Evolutionary conservation across 225 moss, liverwort and hornwort species (phyloP), one percentile per base, ranked within the genome.

Genomic region (Thuidium tamariscinum): DNA sequence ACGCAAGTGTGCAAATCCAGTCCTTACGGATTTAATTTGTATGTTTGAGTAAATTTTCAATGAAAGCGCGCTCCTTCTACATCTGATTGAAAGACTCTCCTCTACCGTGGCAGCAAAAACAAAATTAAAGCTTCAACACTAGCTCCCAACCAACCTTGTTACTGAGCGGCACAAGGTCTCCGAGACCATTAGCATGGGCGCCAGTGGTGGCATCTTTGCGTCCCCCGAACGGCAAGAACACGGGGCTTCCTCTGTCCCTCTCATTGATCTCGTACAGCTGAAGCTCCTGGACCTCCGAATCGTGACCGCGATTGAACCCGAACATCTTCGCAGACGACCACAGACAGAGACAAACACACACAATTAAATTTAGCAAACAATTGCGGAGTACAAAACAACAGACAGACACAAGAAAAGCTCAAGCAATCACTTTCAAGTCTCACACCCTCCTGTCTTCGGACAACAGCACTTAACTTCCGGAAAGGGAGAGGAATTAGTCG

Each of bases 81-180:
- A 74, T 12, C 74, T 74, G 34, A 32, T 34, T 21, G 74, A 21
- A 74, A 74, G 51, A 74, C 34, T 74, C 34, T 49, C 34, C 25
- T 76, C 76, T 55, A 36, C 25, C 25, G 16, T 74, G 8, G 34
- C 74, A 49, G 34, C 21, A 34, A 51, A 3, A 13, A 15, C 6
- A 44, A 2, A 15, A 20, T n/a, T n/a, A 49, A 62, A n/a, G 36
- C 27, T 73, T 11, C 10, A 36, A 36, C 42, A 20, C 42, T 20
- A 41, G 60, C 36, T 20, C 16, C 34, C 3, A 60, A 29, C 75
- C 14, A 37, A 94, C 94, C 94, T 94, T 94, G 82, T 94, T 94
- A 27, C 74, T 87, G 71, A 94, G 90, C n/a, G 94, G 94, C 73
- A 94, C 92, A 7, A 94, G 78, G 82, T 94, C 94, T 20, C 92